These are phyloP conservation scores for Lachancea cidri DNA, from an alignment of 805 yeast genomes.

Conservation along the genomic window DNA sequence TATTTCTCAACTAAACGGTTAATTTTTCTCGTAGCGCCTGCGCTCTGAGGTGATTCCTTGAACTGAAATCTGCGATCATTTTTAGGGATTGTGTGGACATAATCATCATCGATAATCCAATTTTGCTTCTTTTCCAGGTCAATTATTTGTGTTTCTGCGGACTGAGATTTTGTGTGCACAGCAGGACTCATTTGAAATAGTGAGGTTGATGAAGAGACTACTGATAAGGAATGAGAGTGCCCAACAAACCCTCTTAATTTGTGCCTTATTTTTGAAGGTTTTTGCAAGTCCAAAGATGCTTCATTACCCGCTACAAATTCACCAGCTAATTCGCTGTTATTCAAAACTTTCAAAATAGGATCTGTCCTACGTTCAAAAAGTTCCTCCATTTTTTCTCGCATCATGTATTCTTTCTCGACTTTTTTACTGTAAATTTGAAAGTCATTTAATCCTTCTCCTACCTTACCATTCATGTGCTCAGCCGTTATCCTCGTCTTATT, in stretches of 20 bases:
- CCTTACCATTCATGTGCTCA: conserved; percentile 4
- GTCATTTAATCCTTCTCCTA: conserved; percentile 19
- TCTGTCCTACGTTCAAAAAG: conserved; percentile 13
- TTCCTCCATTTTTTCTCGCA: conserved; percentile 26
- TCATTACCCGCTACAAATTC: conserved; percentile 16
- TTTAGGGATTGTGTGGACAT: background rate
- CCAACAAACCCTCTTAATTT: background rate
- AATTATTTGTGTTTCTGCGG: conserved; percentile 10
- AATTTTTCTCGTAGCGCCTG: background rate
- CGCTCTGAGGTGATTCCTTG: background rate
- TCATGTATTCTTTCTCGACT: conserved; percentile 30
- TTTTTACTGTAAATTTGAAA: conserved; percentile 33
- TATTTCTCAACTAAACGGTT: background rate
- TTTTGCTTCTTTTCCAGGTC: conserved; percentile 10
- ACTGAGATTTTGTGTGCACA: background rate
- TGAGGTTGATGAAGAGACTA: background rate
- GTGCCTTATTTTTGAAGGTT: conserved; percentile 1
- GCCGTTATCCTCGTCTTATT: conserved; percentile 8
- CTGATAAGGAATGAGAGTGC: background rate
- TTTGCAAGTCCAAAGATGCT: background rate
- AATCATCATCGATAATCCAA: conserved; percentile 6
- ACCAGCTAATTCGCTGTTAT: conserved; percentile 14
- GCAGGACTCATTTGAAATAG: background rate
- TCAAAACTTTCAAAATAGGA: conserved; percentile 18
- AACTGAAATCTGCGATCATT: background rate